Base-by-base conservation (phyloP, 495 filamentous ascomycete species). In the Hamigera avellanea region DNA sequence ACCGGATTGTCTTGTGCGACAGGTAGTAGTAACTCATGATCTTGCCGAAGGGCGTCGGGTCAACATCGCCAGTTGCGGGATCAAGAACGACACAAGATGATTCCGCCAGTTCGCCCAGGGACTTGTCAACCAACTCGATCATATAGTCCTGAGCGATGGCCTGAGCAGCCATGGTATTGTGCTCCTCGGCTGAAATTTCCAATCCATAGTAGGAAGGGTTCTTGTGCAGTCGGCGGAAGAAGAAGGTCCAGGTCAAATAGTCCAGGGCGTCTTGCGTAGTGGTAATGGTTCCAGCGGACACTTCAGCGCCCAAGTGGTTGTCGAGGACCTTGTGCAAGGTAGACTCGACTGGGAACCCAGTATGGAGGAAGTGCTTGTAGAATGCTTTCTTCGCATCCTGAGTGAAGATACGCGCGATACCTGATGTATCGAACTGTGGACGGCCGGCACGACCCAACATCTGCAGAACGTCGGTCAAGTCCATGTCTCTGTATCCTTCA, bases 11-110 rank as follows among this genome's bases (percentile, higher is more conserved):
- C 55, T 86, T 86, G 59, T 99, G 91, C 0, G 86, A 89, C 18
- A 99, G 77, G 52, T 99, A 99, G 67, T 99, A 99, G 65, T 99
- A 99, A 61, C 81, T 87, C 82, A 95, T 94, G 51, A 96, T 96
- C 62, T 94, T 95, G 43, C 91, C 91, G 26, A 95, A 66, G 0
- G 91, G 76, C 0, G 91, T 95, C 0, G 87, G 68, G 40, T 93
- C 79, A 18, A 99, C 73, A 43, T 95, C 83, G 16, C 87, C 86
- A 46, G 87, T 94, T 2, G 59, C 62, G n/a, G 81, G 76, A 44
- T 81, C 78, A 2, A 88, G 61, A 13, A 73, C 64, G 14, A 94
- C 72, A 64, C 91, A 99, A 13, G 76, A 76, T 2, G 88, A 95
- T 36, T 83, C 71, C 0, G 73, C 79, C 2, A 99, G 69, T 43